These are phyloP conservation scores for Trametes cubensis DNA, from an alignment of 768 basidiomycete genomes.

Conservation along the genomic window DNA sequence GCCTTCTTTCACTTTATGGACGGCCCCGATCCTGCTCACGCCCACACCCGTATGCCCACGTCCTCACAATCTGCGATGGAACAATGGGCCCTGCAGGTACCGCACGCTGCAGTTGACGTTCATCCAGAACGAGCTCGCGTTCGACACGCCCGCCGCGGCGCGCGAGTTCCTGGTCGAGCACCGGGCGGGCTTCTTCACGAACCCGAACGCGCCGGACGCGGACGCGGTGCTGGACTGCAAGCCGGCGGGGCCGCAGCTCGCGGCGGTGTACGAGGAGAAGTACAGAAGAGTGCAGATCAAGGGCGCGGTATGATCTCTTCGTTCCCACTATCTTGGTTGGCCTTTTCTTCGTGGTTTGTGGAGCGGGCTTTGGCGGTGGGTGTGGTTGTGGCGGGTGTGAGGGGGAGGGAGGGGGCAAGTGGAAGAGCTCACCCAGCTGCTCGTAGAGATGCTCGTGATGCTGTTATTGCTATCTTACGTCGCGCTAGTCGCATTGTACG, in stretches of 20 bases:
- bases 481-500: constrained; percentile 13
- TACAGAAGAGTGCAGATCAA: constrained; percentile 88
- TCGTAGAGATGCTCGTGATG: constrained; percentile 2
- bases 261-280: constrained; percentile 72
- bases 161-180: constrained; percentile 73
- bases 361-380: neutral
- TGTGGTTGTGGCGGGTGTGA: neutral
- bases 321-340: neutral
- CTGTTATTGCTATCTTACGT: constrained; percentile 8
- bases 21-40: neutral
- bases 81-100: constrained; percentile 59
- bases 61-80: neutral
- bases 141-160: constrained; percentile 66
- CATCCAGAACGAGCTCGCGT: constrained; percentile 81
- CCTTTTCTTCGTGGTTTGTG: neutral
- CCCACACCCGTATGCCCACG: neutral
- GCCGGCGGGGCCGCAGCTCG: constrained; percentile 55
- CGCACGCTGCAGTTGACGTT: constrained; percentile 74
- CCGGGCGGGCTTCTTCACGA: constrained; percentile 65
- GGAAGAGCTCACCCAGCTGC: neutral
- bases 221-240: constrained; percentile 77
- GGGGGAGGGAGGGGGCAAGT: neutral
- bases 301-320: constrained; percentile 72
- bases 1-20: neutral
- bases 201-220: constrained; percentile 60